Percentiles rank a stretch among this genome's conserved stretches.
phyloP scores from a whole-genome alignment of 805 yeast species.

The Lipomyces anomalus region DNA sequence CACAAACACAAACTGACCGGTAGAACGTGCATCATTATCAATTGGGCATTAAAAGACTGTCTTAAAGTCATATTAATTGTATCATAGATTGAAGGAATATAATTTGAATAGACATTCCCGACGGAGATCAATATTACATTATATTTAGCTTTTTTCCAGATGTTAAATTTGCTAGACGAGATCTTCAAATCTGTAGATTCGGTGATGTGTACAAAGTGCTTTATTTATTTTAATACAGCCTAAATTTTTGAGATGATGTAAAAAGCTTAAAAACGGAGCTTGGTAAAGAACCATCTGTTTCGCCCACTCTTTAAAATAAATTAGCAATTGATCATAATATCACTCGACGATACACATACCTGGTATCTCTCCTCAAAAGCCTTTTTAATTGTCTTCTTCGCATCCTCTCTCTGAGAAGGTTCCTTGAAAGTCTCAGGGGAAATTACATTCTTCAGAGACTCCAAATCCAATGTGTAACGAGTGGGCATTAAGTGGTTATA shows the following conservation, averaged over 20 bases:
- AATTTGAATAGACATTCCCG: no score
- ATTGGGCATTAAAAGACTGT: no score
- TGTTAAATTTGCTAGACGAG: no score
- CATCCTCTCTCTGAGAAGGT: slow-evolving; percentile 98
- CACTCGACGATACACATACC: slow-evolving; percentile 22
- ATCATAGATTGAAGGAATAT: no score
- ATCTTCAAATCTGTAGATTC: no score
- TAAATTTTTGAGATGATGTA: background rate
- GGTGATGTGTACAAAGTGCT: background rate
- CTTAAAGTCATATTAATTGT: no score
- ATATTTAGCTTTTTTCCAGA: no score
- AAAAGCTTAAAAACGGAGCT: slow-evolving; percentile 71
- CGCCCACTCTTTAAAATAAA: slow-evolving; percentile 64
- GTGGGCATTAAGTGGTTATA: slow-evolving; percentile 99
- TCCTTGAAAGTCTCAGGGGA: slow-evolving; percentile 91
- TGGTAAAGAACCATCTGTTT: slow-evolving; percentile 99
- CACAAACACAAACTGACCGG: no score
- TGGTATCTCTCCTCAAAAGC: slow-evolving; percentile 99
- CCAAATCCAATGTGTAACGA: slow-evolving; percentile 97
- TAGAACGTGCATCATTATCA: no score
- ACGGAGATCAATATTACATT: no score
- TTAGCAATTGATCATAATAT: background rate
- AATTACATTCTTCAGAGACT: slow-evolving; percentile 84
- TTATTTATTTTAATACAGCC: no score
- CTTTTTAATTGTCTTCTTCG: slow-evolving; percentile 97